A percentile compares a stretch with the other conserved stretches of the same genome.
Conservation (phyloP, 352 stramenopile species). For the Pythium oligandrum region DNA sequence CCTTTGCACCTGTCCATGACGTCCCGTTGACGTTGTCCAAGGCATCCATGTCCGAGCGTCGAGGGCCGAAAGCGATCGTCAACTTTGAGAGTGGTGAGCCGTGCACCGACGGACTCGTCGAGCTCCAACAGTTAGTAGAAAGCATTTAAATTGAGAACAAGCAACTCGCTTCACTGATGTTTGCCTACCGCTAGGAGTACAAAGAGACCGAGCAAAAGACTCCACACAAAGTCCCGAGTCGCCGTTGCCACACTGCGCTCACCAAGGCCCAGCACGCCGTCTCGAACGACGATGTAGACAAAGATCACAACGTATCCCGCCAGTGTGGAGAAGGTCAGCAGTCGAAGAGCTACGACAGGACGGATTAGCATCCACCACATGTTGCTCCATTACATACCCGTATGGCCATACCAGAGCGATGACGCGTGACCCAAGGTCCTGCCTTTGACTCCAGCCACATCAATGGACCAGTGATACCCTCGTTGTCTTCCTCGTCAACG, state of each 20-base stretch:
- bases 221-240: slow-evolving; percentile 13
- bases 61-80: too few relatives aligned
- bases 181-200: slow-evolving; percentile 12
- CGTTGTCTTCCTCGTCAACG: background rate
- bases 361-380: background rate
- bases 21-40: slow-evolving; percentile 3
- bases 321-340: slow-evolving; percentile 4
- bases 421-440: slow-evolving; percentile 11
- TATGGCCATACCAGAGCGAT: background rate
- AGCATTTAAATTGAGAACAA: too few relatives aligned
- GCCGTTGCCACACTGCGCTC: slow-evolving; percentile 4
- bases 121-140: background rate
- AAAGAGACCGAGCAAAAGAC: slow-evolving; percentile 12
- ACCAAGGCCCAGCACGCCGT: slow-evolving; percentile 9
- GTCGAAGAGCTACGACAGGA: slow-evolving; percentile 2
- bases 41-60: too few relatives aligned
- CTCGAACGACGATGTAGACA: slow-evolving; percentile 6
- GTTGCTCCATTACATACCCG: too few relatives aligned
- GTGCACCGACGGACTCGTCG: background rate
- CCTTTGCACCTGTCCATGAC: slow-evolving; percentile 2
- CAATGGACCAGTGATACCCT: background rate
- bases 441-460: slow-evolving; percentile 14
- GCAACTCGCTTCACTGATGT: slow-evolving; percentile 2
- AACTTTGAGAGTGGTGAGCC: background rate
- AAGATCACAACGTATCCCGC: slow-evolving; percentile 15